A percentile compares a stretch with the other conserved stretches of the same genome.
Conservation (phyloP, 2,329 filamentous ascomycete genomes). For the Apiospora rasikravindrae region DNA sequence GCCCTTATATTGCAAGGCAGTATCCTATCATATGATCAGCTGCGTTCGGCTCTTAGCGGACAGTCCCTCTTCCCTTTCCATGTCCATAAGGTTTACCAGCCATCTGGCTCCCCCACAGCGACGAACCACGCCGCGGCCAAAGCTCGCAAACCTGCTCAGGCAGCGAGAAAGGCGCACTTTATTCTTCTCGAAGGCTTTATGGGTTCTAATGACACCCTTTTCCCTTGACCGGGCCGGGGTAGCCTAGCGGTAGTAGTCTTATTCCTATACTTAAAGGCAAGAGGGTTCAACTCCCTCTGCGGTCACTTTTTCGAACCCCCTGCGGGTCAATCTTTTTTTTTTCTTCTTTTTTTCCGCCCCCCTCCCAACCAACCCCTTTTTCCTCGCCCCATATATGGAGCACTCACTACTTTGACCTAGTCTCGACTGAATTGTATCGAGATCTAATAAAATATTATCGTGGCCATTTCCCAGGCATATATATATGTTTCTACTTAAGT, state of each 20-base stretch:
- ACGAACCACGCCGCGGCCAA: not conserved
- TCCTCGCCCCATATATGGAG: not conserved
- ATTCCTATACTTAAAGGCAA: not conserved
- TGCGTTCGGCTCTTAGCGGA: too few species aligned
- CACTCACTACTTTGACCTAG: not conserved
- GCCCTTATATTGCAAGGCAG: too few species aligned
- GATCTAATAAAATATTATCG: too few species aligned
- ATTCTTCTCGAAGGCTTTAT: not conserved
- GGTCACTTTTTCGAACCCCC: not conserved
- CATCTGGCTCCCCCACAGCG: not conserved
- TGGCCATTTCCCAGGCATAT: too few species aligned
- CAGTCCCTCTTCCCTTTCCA: not conserved
- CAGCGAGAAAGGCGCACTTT: not conserved
- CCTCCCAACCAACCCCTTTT: not conserved
- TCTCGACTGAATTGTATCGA: too few species aligned
- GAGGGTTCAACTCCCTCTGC: not conserved
- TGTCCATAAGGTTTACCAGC: not conserved
- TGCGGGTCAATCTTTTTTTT: not conserved
- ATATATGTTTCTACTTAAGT: too few species aligned
- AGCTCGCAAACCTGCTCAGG: not conserved
- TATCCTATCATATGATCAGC: too few species aligned
- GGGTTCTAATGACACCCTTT: too few species aligned
- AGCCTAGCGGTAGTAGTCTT: not conserved
- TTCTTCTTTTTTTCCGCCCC: not conserved
- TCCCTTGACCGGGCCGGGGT: not conserved